These are phyloP conservation scores for Parafenestella ontariensis DNA, from an alignment of 2,329 filamentous ascomycete species.

Conservation along the genomic window DNA sequence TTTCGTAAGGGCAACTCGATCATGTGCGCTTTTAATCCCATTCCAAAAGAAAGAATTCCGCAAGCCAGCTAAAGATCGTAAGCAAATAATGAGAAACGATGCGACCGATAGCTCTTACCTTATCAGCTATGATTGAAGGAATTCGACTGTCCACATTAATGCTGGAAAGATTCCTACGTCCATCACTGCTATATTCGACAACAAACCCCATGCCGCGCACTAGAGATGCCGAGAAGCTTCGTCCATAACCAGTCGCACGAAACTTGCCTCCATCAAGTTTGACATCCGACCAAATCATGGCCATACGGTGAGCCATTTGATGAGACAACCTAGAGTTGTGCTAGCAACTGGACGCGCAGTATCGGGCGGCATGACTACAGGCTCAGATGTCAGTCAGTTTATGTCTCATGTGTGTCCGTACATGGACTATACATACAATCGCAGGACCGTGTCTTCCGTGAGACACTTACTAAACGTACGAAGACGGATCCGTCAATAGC, in stretches of 20 bases:
- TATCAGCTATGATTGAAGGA: neutral
- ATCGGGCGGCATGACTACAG: conserved; percentile 10
- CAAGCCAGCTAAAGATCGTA: too few species aligned
- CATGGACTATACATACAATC: neutral
- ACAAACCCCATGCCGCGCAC: neutral
- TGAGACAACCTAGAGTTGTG: neutral
- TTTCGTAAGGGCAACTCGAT: neutral
- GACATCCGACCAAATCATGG: conserved; percentile 6
- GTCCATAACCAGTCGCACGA: neutral
- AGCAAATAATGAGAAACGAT: too few species aligned
- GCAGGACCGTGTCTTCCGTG: conserved; percentile 1
- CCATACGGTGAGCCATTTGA: conserved; percentile 8
- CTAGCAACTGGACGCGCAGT: conserved; percentile 11
- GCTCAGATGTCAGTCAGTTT: too few species aligned
- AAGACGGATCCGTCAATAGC: too few species aligned
- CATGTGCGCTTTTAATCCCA: neutral
- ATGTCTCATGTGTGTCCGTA: neutral
- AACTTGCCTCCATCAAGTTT: neutral
- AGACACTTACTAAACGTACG: neutral
- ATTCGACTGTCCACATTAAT: neutral
- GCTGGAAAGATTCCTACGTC: neutral
- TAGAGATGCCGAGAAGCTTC: neutral
- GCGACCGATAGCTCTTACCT: neutral
- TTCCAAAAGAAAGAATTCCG: neutral
- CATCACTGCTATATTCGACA: neutral